Evolutionary conservation across 2,329 filamentous ascomycete species (phyloP).

Genomic region (Achaetomium macrosporum): DNA sequence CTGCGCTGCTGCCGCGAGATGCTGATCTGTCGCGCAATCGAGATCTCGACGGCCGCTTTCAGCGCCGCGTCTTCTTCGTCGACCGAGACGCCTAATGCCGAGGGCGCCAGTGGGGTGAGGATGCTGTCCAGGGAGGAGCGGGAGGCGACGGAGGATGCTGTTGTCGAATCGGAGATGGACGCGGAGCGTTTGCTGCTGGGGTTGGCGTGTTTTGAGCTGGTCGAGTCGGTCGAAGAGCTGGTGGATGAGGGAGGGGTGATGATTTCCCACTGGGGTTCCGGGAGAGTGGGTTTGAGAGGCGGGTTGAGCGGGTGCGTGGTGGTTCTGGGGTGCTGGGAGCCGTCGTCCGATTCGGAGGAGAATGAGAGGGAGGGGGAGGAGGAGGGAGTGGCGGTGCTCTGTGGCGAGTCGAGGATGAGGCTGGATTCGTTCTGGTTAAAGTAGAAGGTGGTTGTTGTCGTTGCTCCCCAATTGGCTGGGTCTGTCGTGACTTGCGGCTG

Average conservation of each 20-base stretch:
- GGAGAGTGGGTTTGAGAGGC: slow-evolving; percentile 33
- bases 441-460: slow-evolving; percentile 9
- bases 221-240: slow-evolving; percentile 21
- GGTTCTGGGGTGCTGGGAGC: neutral
- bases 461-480: neutral
- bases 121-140: slow-evolving; percentile 22
- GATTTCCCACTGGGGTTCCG: slow-evolving; percentile 45
- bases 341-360: slow-evolving; percentile 23
- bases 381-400: slow-evolving; percentile 16
- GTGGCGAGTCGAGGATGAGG: slow-evolving; percentile 25
- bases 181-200: slow-evolving; percentile 1
- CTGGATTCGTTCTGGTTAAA: slow-evolving; percentile 24
- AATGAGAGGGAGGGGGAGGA: neutral
- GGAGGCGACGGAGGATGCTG: slow-evolving; percentile 15
- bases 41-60: slow-evolving; percentile 56
- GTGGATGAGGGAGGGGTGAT: slow-evolving; percentile 35
- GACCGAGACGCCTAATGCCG: slow-evolving; percentile 21
- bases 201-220: slow-evolving; percentile 12
- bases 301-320: slow-evolving; percentile 30
- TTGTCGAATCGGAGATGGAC: neutral
- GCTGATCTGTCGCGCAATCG: slow-evolving; percentile 63
- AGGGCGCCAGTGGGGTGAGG: slow-evolving; percentile 23
- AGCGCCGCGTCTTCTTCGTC: slow-evolving; percentile 40
- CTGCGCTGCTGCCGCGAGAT: slow-evolving; percentile 54
- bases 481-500: neutral